phyloP scores from a whole-genome alignment of 148 eudicot species.

The Heliosperma pusillum region DNA sequence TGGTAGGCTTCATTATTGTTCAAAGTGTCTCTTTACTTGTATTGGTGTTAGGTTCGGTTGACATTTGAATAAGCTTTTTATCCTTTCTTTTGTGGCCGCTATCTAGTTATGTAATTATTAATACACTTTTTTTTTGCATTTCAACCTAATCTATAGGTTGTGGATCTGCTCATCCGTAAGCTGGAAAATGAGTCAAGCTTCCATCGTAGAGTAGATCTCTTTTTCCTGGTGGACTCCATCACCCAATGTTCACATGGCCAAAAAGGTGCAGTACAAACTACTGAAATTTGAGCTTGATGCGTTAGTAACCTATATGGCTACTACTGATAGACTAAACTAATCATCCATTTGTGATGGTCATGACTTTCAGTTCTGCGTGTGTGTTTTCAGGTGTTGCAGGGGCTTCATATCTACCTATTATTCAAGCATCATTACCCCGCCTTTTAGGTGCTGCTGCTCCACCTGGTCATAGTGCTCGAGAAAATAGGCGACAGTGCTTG shows the following conservation, averaged over 20 bases:
- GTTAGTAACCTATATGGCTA: background rate
- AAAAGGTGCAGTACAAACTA: constrained; percentile 46
- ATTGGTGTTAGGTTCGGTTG: background rate
- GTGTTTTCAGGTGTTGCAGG: constrained; percentile 68
- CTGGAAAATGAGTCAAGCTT: constrained; percentile 72
- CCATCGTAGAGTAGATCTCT: constrained; percentile 86
- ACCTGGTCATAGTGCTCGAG: constrained; percentile 65
- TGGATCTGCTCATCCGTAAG: constrained; percentile 80
- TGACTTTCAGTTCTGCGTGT: constrained; percentile 6
- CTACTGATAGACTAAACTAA: background rate
- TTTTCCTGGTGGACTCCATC: constrained; percentile 92
- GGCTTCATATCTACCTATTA: constrained; percentile 75
- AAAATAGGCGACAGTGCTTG: constrained; percentile 87
- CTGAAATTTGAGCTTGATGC: background rate
- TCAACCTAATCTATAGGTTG: constrained; percentile 48
- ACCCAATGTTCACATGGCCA: constrained; percentile 92
- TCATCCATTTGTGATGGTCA: background rate
- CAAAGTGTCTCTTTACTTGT: background rate
- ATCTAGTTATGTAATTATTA: constrained; percentile 1
- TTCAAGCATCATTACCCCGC: constrained; percentile 82
- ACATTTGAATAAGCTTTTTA: background rate
- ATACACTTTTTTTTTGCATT: background rate
- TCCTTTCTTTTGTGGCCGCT: background rate
- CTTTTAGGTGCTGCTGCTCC: constrained; percentile 93
- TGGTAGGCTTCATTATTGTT: background rate